Conservation (phyloP, 257 asterid species). For the Hygrophila difformis region DNA sequence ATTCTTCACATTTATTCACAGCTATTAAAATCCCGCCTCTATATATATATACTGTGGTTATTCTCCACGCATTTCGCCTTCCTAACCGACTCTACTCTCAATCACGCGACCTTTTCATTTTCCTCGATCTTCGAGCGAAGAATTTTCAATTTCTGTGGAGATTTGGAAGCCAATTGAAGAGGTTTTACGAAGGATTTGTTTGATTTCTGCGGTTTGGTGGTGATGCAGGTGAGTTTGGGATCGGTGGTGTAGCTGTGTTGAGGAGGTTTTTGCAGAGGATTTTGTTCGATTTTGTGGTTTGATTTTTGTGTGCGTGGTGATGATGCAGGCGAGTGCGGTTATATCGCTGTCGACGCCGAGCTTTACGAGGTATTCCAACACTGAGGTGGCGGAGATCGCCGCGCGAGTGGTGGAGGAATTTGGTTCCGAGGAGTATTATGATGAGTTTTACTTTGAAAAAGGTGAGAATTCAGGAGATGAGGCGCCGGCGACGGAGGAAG, state of each 20-base stretch:
- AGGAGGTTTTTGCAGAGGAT: slow-evolving; percentile 5
- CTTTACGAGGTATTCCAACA: slow-evolving; percentile 42
- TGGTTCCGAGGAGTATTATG: slow-evolving; percentile 20
- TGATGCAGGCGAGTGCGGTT: slow-evolving; percentile 21
- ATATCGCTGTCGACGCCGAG: slow-evolving; percentile 39
- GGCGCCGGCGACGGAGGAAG: background rate
- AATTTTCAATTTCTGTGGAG: background rate
- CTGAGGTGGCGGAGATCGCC: slow-evolving; percentile 25
- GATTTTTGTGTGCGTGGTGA: too few species aligned
- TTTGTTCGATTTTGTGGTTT: background rate
- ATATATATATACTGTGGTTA: background rate
- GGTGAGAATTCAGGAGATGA: slow-evolving; percentile 4
- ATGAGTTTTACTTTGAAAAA: slow-evolving; percentile 22
- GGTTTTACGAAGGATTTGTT: too few species aligned
- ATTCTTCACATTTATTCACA: slow-evolving; percentile 16
- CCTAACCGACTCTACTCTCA: slow-evolving; percentile 21
- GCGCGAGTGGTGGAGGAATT: slow-evolving; percentile 42
- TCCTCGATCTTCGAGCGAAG: background rate
- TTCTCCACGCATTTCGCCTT: slow-evolving; percentile 24
- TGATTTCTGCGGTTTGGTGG: too few species aligned
- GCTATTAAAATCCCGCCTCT: slow-evolving; percentile 5
- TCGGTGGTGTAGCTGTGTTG: too few species aligned
- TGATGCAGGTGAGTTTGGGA: too few species aligned
- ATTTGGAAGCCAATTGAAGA: background rate
- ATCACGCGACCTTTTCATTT: background rate